Conservation (phyloP, 2,329 filamentous ascomycete species). For the Chaetomiaceae sp. region DNA sequence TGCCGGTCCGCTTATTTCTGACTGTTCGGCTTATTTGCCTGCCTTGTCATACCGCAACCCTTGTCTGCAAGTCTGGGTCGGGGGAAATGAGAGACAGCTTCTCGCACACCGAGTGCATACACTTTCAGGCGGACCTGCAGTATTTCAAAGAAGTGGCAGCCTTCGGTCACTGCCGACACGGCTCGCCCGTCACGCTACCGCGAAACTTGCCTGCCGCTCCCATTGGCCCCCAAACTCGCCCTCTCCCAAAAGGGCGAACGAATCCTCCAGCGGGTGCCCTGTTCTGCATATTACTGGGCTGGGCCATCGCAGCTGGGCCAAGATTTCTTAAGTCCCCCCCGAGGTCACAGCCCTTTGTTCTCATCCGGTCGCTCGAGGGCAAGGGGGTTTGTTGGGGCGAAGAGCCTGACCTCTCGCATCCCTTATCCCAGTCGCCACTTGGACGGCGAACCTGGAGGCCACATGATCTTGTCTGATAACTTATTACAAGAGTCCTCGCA, state of each 20-base stretch:
- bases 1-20: constrained; percentile 6
- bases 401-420: constrained; percentile 8
- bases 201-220: constrained; percentile 13
- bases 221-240: constrained; percentile 16
- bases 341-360: constrained; percentile 2
- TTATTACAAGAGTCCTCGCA: not conserved
- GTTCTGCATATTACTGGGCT: not conserved
- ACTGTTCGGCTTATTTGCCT: not conserved
- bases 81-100: not conserved
- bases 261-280: constrained; percentile 14
- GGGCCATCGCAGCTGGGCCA: no score
- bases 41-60: constrained; percentile 4
- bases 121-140: constrained; percentile 9
- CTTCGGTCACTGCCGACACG: constrained; percentile 15
- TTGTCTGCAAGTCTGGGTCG: constrained; percentile 1
- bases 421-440: constrained; percentile 9
- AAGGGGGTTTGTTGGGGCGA: no score
- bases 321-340: no score
- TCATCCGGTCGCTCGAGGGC: no score
- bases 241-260: constrained; percentile 4
- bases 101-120: not conserved
- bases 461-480: no score
- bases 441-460: not conserved
- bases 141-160: constrained; percentile 10
- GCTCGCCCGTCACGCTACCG: constrained; percentile 11